These are phyloP conservation scores for Parascedosporium putredinis DNA, from an alignment of 2,329 filamentous ascomycete genomes.

Conservation along the genomic window DNA sequence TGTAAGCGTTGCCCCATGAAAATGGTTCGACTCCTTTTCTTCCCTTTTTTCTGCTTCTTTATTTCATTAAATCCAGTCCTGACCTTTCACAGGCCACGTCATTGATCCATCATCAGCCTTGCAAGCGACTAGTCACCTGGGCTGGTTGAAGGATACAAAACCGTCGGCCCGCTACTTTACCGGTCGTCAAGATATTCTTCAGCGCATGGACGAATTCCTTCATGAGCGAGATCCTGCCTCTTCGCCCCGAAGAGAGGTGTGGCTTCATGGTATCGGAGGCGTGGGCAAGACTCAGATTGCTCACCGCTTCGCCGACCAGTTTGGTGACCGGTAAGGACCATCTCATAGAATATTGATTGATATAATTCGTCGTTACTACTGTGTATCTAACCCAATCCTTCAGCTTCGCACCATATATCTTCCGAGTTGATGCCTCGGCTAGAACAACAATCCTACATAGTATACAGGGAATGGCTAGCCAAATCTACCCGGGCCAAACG, in stretches of 20 bases:
- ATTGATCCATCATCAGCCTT: not conserved
- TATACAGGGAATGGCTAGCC: constrained; percentile 12
- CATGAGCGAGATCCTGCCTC: constrained; percentile 8
- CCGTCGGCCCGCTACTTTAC: constrained; percentile 13
- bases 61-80: not conserved
- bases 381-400: too few relatives aligned
- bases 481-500: constrained; percentile 6
- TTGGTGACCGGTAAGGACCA: constrained; percentile 14
- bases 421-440: constrained; percentile 20
- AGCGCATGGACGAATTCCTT: constrained; percentile 11
- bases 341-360: too few relatives aligned
- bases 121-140: not conserved
- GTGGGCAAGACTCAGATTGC: constrained; percentile 23
- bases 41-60: not conserved
- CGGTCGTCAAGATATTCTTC: constrained; percentile 16
- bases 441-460: constrained; percentile 15
- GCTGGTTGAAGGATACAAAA: not conserved
- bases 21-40: not conserved
- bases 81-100: not conserved
- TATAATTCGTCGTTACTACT: too few relatives aligned
- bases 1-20: constrained; percentile 12
- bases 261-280: constrained; percentile 20
- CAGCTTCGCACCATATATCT: too few relatives aligned
- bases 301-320: constrained; percentile 15
- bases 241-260: constrained; percentile 13